Evolutionary conservation across 768 basidiomycete species (phyloP).

Genomic region (Mycena floridula): DNA sequence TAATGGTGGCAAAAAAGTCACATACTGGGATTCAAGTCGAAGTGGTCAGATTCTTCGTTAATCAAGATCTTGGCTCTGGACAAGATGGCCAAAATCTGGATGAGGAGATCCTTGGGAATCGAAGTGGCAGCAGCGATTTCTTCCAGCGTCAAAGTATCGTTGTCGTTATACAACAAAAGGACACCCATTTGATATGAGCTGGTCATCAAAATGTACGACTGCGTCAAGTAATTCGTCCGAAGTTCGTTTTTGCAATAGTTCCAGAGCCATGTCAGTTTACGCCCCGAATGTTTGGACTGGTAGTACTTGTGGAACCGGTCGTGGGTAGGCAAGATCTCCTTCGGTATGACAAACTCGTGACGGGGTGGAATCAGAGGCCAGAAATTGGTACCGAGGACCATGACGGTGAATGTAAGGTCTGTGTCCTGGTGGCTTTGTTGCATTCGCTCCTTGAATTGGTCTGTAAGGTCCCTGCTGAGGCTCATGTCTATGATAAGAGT

Average conservation of each 20-base stretch:
- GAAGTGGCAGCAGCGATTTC: conserved; percentile 63
- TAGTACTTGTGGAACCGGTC: conserved; percentile 93
- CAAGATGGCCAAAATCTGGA: conserved; percentile 50
- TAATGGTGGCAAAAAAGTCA: conserved; percentile 1
- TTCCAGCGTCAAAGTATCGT: conserved; percentile 74
- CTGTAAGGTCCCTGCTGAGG: conserved; percentile 90
- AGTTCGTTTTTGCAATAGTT: conserved; percentile 97
- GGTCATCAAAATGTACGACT: conserved; percentile 95
- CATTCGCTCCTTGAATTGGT: conserved; percentile 93
- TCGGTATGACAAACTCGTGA: conserved; percentile 85
- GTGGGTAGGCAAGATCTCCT: conserved; percentile 81
- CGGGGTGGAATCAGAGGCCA: conserved; percentile 87
- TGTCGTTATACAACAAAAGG: conserved; percentile 89
- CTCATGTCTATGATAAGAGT: conserved; percentile 70
- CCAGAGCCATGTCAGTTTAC: conserved; percentile 98
- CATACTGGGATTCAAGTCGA: conserved; percentile 80
- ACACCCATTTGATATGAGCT: conserved; percentile 94
- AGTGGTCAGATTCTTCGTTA: conserved; percentile 84
- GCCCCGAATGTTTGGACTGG: conserved; percentile 87
- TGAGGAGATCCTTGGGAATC: conserved; percentile 59
- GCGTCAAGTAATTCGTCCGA: conserved; percentile 85
- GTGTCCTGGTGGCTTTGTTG: conserved; percentile 78
- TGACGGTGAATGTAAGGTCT: conserved; percentile 86
- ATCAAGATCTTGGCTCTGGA: conserved; percentile 87
- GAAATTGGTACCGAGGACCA: conserved; percentile 93